Percentiles rank a stretch among this genome's conserved stretches.
These are phyloP conservation scores for Kuraishia capsulata DNA, from an alignment of 805 yeast species.

Conservation along the genomic window DNA sequence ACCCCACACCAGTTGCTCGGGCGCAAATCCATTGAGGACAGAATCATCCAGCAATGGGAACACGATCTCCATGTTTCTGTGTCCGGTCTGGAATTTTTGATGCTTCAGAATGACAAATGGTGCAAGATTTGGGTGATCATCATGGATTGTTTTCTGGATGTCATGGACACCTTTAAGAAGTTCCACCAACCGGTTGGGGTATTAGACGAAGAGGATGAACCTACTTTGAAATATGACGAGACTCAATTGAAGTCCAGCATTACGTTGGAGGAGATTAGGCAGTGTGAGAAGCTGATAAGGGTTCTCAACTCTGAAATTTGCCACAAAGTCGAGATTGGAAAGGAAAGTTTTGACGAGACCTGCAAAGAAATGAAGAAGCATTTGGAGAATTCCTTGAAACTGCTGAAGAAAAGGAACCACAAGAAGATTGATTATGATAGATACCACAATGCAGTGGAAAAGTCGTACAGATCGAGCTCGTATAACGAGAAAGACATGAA, in stretches of 20 bases:
- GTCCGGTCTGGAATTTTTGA: slow-evolving; percentile 33
- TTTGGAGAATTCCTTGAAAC: slow-evolving; percentile 25
- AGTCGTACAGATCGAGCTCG: slow-evolving; percentile 22
- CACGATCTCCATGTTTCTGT: slow-evolving; percentile 31
- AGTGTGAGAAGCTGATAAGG: slow-evolving; percentile 16
- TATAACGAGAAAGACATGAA: slow-evolving; percentile 28
- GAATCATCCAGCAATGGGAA: slow-evolving; percentile 29
- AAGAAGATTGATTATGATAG: slow-evolving; percentile 33
- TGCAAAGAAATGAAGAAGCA: slow-evolving; percentile 29
- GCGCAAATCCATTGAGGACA: slow-evolving; percentile 26
- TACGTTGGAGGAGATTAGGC: slow-evolving; percentile 19
- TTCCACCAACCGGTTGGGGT: slow-evolving; percentile 29
- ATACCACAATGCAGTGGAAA: slow-evolving; percentile 26
- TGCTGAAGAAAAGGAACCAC: slow-evolving; percentile 34
- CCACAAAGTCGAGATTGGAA: slow-evolving; percentile 11
- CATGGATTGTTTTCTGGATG: slow-evolving; percentile 23
- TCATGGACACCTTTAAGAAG: slow-evolving; percentile 20
- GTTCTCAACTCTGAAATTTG: slow-evolving; percentile 15
- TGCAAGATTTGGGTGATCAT: slow-evolving; percentile 15
- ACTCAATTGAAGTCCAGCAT: slow-evolving; percentile 18
- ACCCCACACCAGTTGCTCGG: slow-evolving; percentile 28
- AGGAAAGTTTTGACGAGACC: slow-evolving; percentile 22
- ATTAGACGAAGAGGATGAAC: slow-evolving; percentile 12
- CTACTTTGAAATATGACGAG: slow-evolving; percentile 11
- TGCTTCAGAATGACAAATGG: slow-evolving; percentile 20